Conservation (phyloP, 148 eudicot genomes). For the Agrostemma githago region DNA sequence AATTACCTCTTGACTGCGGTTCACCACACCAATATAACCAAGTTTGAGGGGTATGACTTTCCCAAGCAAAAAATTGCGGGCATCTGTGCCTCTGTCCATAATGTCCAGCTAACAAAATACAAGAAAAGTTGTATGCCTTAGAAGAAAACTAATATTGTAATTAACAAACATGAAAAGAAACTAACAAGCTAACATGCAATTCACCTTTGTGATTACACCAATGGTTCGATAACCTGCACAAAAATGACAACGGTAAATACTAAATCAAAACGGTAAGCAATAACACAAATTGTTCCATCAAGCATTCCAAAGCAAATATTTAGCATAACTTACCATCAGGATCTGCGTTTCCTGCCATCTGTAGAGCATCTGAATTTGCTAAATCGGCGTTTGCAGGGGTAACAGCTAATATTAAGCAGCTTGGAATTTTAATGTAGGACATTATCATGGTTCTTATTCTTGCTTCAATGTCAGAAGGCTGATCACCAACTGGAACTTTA, state of each 20-base stretch:
- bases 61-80: slow-evolving; percentile 84
- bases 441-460: slow-evolving; percentile 88
- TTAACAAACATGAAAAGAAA: slow-evolving; percentile 10
- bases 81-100: slow-evolving; percentile 97
- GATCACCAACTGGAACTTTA: slow-evolving; percentile 96
- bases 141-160: background rate
- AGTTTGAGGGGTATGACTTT: slow-evolving; percentile 89
- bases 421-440: slow-evolving; percentile 64
- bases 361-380: slow-evolving; percentile 94
- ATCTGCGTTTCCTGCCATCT: slow-evolving; percentile 89
- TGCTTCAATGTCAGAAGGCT: slow-evolving; percentile 87
- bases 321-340: slow-evolving; percentile 65
- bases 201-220: slow-evolving; percentile 90
- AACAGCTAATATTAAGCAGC: slow-evolving; percentile 81
- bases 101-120: slow-evolving; percentile 68
- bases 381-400: slow-evolving; percentile 89
- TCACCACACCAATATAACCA: slow-evolving; percentile 90
- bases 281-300: background rate
- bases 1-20: slow-evolving; percentile 92
- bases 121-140: slow-evolving; percentile 3
- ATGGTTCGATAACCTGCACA: slow-evolving; percentile 77
- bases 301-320: background rate
- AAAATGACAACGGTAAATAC: slow-evolving; percentile 12
- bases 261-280: background rate
- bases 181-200: background rate